Percentiles rank a stretch among this genome's conserved stretches.
These are phyloP conservation scores for Lachnum nothofagi DNA, from an alignment of 2,329 filamentous ascomycete genomes.

Conservation along the genomic window DNA sequence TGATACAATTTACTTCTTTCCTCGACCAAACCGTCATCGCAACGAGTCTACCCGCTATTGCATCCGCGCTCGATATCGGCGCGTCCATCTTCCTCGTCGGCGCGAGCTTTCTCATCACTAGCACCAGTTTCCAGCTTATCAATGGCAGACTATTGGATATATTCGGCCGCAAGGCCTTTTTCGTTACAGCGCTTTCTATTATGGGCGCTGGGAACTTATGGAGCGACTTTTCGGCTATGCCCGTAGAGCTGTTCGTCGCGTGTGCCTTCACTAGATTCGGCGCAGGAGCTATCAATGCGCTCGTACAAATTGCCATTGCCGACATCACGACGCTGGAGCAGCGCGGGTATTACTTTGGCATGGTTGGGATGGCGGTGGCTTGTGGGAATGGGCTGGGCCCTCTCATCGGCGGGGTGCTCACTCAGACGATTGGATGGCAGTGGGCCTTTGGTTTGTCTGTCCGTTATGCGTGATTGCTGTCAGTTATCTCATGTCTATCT, in stretches of 20 bases:
- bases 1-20: slow-evolving; percentile 11
- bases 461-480: slow-evolving; percentile 37
- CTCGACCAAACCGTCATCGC: slow-evolving; percentile 13
- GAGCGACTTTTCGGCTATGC: slow-evolving; percentile 7
- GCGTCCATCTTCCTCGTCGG: slow-evolving; percentile 6
- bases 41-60: slow-evolving; percentile 10
- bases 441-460: slow-evolving; percentile 30
- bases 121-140: slow-evolving; percentile 9
- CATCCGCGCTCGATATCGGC: slow-evolving; percentile 1
- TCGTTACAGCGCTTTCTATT: slow-evolving; percentile 3
- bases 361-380: slow-evolving; percentile 22
- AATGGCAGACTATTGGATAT: slow-evolving; percentile 10
- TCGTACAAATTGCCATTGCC: slow-evolving; percentile 6
- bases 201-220: slow-evolving; percentile 9
- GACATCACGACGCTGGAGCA: slow-evolving; percentile 11
- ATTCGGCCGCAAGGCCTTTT: slow-evolving; percentile 14
- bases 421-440: slow-evolving; percentile 32
- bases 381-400: slow-evolving; percentile 28
- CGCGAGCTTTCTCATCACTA: slow-evolving; percentile 10
- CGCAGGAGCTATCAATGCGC: slow-evolving; percentile 8
- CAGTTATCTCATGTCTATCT: no score
- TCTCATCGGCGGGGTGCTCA: slow-evolving; percentile 31
- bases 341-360: slow-evolving; percentile 34
- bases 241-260: slow-evolving; percentile 2
- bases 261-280: slow-evolving; percentile 10